Base-by-base conservation (phyloP, 2,329 filamentous ascomycete species). In the Coniochaeta hoffmannii region DNA sequence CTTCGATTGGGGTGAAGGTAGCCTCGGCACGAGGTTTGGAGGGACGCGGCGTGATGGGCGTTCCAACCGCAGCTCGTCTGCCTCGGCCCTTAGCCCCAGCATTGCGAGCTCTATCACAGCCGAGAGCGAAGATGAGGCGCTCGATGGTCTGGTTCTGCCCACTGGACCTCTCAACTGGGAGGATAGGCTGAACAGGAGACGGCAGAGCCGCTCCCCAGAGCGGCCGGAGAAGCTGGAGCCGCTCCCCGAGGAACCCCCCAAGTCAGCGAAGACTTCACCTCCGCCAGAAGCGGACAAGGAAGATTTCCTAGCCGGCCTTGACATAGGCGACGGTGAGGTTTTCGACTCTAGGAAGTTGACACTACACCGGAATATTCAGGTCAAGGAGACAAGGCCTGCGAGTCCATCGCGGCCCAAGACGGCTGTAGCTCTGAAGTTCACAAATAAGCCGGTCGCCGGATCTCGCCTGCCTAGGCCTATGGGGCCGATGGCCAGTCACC, bases 1-100 rank as follows among this genome's bases (percentile, higher is more conserved):
- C 59, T 85, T 96, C 62, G 92, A 97, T 66, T 96, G 93, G 88
- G 90, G 88, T 53, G 94, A 97, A 71, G 92, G 91, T 55, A 97
- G 92, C 68, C 78, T 97, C 57, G 91, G 93, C 36, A 96, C 93
- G 46, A 83, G 93, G 56, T 93, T 92, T 71, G 92, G 89, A 36
- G 93, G 93, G 46, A 96, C 90, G 14, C 82, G 85, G 61, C 85
- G 90, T 63, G 90, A 93, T 65, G 81, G 79, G n/a, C 84, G 83
- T 38, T 92, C 90, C 51, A 85, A 86, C 64, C 85, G 90, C 64
- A 94, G 90, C 73, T 96, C 91, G 1, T 93, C 90, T 17, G 85
- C 87, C 34, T 96, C 92, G 36, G 89, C 90, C 28, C 81, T 97
- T 69, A 97, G 93, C 66, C 93, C 94, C 14, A 97, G 92, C 68